phyloP scores from a whole-genome alignment of 2,329 filamentous ascomycete genomes.

The Aspergillus calidoustus region DNA sequence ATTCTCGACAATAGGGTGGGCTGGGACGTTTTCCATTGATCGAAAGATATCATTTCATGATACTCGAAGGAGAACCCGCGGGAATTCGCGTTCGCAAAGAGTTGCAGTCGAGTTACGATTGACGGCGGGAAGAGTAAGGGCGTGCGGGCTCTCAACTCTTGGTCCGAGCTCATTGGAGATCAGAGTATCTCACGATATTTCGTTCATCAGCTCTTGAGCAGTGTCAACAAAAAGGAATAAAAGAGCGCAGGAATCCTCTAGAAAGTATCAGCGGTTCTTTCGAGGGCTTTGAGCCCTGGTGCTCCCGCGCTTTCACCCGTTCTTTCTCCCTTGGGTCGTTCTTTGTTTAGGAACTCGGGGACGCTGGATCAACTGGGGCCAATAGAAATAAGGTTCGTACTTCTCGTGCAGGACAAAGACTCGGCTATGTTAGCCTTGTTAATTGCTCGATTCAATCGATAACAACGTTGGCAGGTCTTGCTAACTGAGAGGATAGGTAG shows the following conservation, averaged over 20 bases:
- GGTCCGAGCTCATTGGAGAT: not conserved
- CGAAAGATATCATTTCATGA: not conserved
- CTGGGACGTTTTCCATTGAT: not conserved
- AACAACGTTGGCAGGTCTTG: conserved; percentile 1
- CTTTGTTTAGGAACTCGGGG: not conserved
- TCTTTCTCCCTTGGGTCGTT: not conserved
- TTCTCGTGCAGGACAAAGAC: not conserved
- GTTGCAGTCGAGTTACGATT: not conserved
- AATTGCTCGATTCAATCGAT: not conserved
- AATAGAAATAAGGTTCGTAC: conserved; percentile 9
- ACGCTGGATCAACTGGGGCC: not conserved
- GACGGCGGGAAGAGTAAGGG: not conserved
- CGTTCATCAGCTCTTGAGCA: not conserved
- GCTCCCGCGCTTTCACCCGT: not conserved
- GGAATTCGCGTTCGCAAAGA: not conserved
- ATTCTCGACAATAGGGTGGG: not conserved
- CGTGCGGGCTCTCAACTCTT: not conserved
- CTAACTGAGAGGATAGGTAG: conserved; percentile 2
- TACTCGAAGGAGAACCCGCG: not conserved
- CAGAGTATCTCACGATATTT: not conserved
- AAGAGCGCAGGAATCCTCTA: not conserved
- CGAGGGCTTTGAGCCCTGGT: not conserved
- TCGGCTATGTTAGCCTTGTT: not conserved
- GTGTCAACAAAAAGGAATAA: not conserved
- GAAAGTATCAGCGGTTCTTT: not conserved